Conservation (phyloP, 2,329 filamentous ascomycete genomes). For the Phialocephala sp. region DNA sequence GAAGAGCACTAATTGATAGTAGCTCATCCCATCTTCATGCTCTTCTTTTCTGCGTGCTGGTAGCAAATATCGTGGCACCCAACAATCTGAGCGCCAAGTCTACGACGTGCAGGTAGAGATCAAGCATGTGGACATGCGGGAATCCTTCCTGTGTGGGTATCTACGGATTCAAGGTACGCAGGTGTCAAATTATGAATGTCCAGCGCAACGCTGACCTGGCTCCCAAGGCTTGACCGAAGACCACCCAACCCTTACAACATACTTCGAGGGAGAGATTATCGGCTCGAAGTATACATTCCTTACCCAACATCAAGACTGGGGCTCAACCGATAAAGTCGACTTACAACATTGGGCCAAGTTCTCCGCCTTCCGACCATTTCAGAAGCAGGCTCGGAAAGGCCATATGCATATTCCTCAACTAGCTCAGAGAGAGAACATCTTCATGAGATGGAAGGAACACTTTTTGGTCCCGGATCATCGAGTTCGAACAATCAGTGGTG, state of each 20-base stretch:
- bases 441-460: constrained; percentile 99
- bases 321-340: constrained; percentile 89
- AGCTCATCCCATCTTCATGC: constrained; percentile 71
- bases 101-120: constrained; percentile 98
- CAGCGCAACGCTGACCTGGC: constrained; percentile 25
- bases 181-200: neutral
- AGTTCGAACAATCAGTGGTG: constrained; percentile 87
- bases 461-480: constrained; percentile 96
- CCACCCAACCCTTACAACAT: constrained; percentile 96
- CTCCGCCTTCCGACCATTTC: constrained; percentile 79
- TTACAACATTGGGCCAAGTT: constrained; percentile 94
- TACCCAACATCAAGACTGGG: constrained; percentile 89
- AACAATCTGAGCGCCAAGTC: constrained; percentile 89
- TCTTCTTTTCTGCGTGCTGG: constrained; percentile 87
- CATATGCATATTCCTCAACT: constrained; percentile 70
- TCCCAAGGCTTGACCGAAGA: constrained; percentile 86
- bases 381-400: constrained; percentile 62
- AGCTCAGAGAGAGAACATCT: constrained; percentile 84
- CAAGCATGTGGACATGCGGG: constrained; percentile 91
- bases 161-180: constrained; percentile 85
- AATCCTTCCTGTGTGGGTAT: constrained; percentile 95
- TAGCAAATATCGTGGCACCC: constrained; percentile 87
- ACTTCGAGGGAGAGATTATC: constrained; percentile 98
- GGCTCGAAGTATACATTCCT: constrained; percentile 93
- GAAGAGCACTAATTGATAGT: constrained; percentile 20